Conservation (phyloP, 257 asterid genomes). For the Hygrophila difformis region DNA sequence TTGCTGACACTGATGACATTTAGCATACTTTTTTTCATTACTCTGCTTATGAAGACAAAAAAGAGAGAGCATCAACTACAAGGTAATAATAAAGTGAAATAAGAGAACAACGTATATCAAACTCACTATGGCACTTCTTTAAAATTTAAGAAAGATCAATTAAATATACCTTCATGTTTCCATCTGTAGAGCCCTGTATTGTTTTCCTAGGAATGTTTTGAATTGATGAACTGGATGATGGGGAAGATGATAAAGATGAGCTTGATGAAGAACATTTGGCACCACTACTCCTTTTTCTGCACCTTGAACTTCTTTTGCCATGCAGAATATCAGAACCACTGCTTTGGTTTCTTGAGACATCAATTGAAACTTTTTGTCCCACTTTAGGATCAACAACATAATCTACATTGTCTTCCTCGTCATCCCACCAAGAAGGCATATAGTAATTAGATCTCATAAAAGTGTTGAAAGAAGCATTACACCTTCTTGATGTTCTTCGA, state of each 20-base stretch:
- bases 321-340: constrained; percentile 12
- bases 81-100: background rate
- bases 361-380: constrained; percentile 11
- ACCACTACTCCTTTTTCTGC: constrained; percentile 14
- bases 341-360: constrained; percentile 14
- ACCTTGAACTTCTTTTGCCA: constrained; percentile 16
- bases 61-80: constrained; percentile 4
- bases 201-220: constrained; percentile 18
- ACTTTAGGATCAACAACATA: constrained; percentile 15
- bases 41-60: constrained; percentile 25
- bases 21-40: constrained; percentile 19
- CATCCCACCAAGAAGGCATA: constrained; percentile 41
- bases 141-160: constrained; percentile 8
- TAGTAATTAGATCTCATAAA: constrained; percentile 25
- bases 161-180: constrained; percentile 29
- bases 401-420: constrained; percentile 43
- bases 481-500: constrained; percentile 33
- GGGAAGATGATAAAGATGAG: constrained; percentile 29
- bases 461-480: constrained; percentile 31
- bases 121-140: constrained; percentile 1
- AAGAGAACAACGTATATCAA: background rate
- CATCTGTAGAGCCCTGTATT: constrained; percentile 21
- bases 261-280: constrained; percentile 18
- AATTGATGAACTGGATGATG: constrained; percentile 34
- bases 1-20: constrained; percentile 73